These are phyloP conservation scores for Phytopythium delawarense DNA, from an alignment of 352 stramenopile species.

Conservation along the genomic window DNA sequence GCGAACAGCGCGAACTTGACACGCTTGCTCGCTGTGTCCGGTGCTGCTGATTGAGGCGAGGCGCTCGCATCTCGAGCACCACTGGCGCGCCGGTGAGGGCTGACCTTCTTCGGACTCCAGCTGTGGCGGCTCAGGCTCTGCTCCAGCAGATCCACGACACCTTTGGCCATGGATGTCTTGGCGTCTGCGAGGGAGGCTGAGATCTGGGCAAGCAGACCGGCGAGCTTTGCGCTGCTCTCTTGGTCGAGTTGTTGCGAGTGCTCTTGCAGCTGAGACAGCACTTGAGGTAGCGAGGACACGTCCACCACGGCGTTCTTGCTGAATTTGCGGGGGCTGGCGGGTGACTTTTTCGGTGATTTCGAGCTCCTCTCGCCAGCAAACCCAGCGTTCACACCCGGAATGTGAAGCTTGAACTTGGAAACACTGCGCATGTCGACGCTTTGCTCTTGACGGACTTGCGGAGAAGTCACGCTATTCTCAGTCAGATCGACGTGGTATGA, in stretches of 20 bases:
- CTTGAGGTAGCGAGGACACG: conserved; percentile 8
- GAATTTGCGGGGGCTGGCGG: background rate
- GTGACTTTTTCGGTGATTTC: background rate
- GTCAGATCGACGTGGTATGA: conserved; percentile 2
- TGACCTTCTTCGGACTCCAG: background rate
- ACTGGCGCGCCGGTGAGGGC: background rate
- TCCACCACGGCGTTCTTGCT: background rate
- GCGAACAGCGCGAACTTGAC: conserved; percentile 4
- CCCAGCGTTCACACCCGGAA: background rate
- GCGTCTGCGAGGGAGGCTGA: conserved; percentile 16
- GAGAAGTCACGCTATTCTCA: background rate
- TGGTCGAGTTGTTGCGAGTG: conserved; percentile 22
- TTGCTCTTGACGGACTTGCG: background rate
- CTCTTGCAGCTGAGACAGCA: conserved; percentile 26
- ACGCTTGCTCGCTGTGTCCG: background rate
- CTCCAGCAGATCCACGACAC: conserved; percentile 20
- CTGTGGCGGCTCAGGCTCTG: conserved; percentile 14
- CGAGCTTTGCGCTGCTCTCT: conserved; percentile 21
- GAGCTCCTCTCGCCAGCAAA: background rate
- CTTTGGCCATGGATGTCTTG: conserved; percentile 9
- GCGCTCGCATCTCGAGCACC: background rate
- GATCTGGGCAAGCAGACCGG: conserved; percentile 20
- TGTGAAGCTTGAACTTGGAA: conserved; percentile 7
- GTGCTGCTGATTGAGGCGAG: background rate
- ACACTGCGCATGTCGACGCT: background rate